These are phyloP conservation scores for Physcia stellaris DNA, from an alignment of 495 filamentous ascomycete genomes.

Conservation along the genomic window DNA sequence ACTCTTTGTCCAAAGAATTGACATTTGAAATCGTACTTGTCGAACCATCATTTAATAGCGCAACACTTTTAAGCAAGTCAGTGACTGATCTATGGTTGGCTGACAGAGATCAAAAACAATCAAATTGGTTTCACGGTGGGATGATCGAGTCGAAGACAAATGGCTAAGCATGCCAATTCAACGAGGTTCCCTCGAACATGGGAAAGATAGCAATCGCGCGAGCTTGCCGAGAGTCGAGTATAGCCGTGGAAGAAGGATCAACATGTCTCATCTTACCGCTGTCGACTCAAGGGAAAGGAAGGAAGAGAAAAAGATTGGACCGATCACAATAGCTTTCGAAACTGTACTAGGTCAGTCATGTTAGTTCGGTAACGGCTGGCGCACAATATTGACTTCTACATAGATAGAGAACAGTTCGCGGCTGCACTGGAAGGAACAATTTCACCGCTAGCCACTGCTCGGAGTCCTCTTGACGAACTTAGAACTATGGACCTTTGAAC, in stretches of 20 bases:
- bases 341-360: constrained; percentile 16
- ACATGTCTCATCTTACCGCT: constrained; percentile 23
- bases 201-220: constrained; percentile 18
- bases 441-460: neutral
- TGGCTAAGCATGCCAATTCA: constrained; percentile 23
- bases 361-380: neutral
- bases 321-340: constrained; percentile 23
- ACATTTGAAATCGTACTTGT: constrained; percentile 15
- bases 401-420: constrained; percentile 20
- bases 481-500: too few relatives aligned
- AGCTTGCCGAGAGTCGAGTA: constrained; percentile 16
- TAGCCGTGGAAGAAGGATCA: constrained; percentile 20
- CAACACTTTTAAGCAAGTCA: too few relatives aligned
- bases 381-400: neutral
- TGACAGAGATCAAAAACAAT: too few relatives aligned
- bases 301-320: constrained; percentile 14
- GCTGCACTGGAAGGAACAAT: constrained; percentile 11
- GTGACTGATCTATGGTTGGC: too few relatives aligned
- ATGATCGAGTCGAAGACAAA: constrained; percentile 20
- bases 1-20: neutral
- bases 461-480: constrained; percentile 10
- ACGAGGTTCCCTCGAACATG: neutral
- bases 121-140: constrained; percentile 19
- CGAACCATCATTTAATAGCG: constrained; percentile 1
- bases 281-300: constrained; percentile 17